phyloP scores from a whole-genome alignment of 768 basidiomycete species.

The Mycena albidolilacea region DNA sequence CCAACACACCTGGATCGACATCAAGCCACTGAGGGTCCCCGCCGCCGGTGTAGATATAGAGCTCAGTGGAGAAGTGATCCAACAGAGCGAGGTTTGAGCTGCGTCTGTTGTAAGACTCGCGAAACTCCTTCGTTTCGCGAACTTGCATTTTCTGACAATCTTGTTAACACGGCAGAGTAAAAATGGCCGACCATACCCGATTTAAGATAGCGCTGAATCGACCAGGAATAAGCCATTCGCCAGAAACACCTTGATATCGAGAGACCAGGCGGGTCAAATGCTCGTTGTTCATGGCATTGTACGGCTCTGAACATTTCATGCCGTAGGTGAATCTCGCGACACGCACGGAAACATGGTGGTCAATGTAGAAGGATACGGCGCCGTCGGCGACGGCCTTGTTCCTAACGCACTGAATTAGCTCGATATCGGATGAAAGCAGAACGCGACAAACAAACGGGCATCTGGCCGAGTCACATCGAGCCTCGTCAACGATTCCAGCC shows the following conservation, averaged over 20 bases:
- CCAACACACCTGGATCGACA: conserved; percentile 21
- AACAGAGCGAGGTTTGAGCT: background rate
- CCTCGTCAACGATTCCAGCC: conserved; percentile 49
- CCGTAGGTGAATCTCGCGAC: conserved; percentile 29
- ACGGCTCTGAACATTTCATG: conserved; percentile 1
- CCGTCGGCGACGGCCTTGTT: conserved; percentile 39
- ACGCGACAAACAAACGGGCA: conserved; percentile 56
- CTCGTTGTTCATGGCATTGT: conserved; percentile 10
- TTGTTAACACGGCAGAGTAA: conserved; percentile 26
- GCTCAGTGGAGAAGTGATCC: conserved; percentile 9
- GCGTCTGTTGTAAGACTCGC: background rate
- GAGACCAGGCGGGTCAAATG: background rate
- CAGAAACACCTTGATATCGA: background rate
- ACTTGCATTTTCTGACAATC: conserved; percentile 57
- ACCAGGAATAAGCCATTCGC: background rate
- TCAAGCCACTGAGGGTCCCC: conserved; percentile 35
- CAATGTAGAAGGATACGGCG: conserved; percentile 36
- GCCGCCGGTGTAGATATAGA: conserved; percentile 22
- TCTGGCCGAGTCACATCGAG: conserved; percentile 61
- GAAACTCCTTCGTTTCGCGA: conserved; percentile 18
- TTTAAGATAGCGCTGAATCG: conserved; percentile 9
- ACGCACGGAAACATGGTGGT: conserved; percentile 33
- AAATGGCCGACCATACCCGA: background rate
- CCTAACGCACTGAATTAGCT: background rate
- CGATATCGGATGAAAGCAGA: too few species aligned